Base-by-base conservation (phyloP, 768 basidiomycete species). In the Punctularia strigosozonata region DNA sequence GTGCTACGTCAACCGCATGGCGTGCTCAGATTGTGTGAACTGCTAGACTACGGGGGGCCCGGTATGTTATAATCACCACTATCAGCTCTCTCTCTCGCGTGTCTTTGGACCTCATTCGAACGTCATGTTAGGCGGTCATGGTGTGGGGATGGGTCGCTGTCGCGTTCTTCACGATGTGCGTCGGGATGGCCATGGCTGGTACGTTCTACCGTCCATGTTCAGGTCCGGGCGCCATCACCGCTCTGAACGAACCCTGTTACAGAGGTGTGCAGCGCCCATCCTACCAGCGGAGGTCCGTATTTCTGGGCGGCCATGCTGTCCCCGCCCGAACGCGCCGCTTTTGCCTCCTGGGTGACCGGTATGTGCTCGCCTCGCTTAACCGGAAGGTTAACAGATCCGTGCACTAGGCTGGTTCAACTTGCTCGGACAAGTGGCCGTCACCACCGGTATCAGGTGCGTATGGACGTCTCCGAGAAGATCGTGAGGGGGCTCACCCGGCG, bases 231-330 rank as follows among this genome's bases (percentile, higher is more conserved):
- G n/a, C n/a, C n/a, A n/a, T n/a, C n/a, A 19, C 14, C 25, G 6
- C 26, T 38, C 1, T 7, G 6, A 13, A 19, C 6, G 22, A 4
- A 3, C 26, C 19, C 37, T 5, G 19, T 22, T 14, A 14, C 26
- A 49, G 67, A 70, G 53, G 56, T 64, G 23, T 65, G 60, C 43
- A 80, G 77, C 44, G 76, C 79, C 2, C 78, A 76, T 59, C 79
- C 77, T 4, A 80, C 78, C 2, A 77, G 73, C 36, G 79, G 81
- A 5, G 81, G 81, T 0, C 81, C 83, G 0, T 83, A 84, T 49
- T 83, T 77, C 55, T 84, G 82, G 83, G 75, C 80, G n/a, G 80
- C 81, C 1, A 80, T 83, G 72, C 57, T 85, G 1, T 74, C 78
- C 2, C 61, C 62, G 38, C 72, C 70, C 1, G 46, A 69, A 46